These are phyloP conservation scores for Starmerella floricola DNA, from an alignment of 805 yeast genomes.

Conservation along the genomic window DNA sequence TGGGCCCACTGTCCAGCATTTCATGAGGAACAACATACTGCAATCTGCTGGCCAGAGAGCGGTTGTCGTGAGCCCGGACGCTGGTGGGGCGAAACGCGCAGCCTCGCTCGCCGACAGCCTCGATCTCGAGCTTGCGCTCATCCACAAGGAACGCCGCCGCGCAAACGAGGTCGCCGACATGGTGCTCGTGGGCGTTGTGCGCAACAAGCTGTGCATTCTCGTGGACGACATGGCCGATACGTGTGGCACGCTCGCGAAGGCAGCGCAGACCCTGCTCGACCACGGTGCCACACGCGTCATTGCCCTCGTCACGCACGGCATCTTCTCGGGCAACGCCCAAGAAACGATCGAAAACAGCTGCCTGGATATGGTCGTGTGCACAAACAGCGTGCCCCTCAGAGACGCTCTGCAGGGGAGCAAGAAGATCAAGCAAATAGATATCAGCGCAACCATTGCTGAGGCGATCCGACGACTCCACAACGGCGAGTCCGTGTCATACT, in stretches of 20 bases:
- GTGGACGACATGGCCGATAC: constrained; percentile 99
- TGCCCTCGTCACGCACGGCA: constrained; percentile 93
- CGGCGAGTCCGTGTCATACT: constrained; percentile 86
- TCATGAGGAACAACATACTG: constrained; percentile 51
- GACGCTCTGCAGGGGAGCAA: constrained; percentile 47
- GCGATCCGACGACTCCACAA: constrained; percentile 89
- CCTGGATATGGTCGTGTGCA: constrained; percentile 67
- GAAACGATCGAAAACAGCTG: constrained; percentile 56
- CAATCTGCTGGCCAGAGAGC: constrained; percentile 38
- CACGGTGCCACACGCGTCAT: constrained; percentile 77
- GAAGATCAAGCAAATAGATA: constrained; percentile 70
- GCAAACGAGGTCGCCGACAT: constrained; percentile 91
- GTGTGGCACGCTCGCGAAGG: constrained; percentile 91
- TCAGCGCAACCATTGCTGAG: constrained; percentile 80
- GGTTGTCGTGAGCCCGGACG: constrained; percentile 90
- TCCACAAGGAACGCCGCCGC: constrained; percentile 88
- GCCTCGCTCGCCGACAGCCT: constrained; percentile 86
- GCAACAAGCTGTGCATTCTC: constrained; percentile 65
- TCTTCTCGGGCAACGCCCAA: constrained; percentile 74
- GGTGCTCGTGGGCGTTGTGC: constrained; percentile 94
- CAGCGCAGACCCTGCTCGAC: constrained; percentile 72
- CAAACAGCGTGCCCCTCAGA: constrained; percentile 82
- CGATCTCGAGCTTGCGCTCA: constrained; percentile 86
- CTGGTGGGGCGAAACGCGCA: constrained; percentile 97
- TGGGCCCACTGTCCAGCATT: constrained; percentile 78